These are phyloP conservation scores for Pleurotus tuoliensis DNA, from an alignment of 768 basidiomycete species.

Conservation along the genomic window DNA sequence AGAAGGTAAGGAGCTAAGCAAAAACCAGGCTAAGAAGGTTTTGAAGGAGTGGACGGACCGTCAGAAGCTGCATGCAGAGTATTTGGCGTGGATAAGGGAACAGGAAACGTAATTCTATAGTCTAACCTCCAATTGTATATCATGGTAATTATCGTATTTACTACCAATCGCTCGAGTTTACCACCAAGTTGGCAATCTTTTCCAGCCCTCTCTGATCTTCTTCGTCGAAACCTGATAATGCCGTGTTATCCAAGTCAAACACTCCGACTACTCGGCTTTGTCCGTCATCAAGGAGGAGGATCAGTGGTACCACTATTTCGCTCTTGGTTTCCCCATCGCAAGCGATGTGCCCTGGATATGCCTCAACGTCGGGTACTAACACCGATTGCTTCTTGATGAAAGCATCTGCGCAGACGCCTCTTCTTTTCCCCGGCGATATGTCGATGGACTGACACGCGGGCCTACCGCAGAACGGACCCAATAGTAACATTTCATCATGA, in stretches of 20 bases:
- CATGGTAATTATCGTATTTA: neutral
- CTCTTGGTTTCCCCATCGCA: constrained; percentile 90
- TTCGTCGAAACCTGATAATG: constrained; percentile 63
- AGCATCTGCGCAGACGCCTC: constrained; percentile 86
- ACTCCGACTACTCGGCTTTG: constrained; percentile 45
- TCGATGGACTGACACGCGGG: constrained; percentile 88
- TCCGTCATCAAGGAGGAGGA: constrained; percentile 29
- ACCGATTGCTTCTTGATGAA: constrained; percentile 54
- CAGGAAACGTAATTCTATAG: constrained; percentile 12
- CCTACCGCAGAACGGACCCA: constrained; percentile 87
- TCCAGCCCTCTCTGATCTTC: constrained; percentile 79
- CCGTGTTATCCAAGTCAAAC: constrained; percentile 85
- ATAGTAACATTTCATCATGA: constrained; percentile 40
- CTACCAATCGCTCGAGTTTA: constrained; percentile 65
- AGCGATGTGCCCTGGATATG: constrained; percentile 89
- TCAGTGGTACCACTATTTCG: constrained; percentile 84
- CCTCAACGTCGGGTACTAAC: constrained; percentile 74
- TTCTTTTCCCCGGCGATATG: constrained; percentile 43
- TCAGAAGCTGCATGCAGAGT: constrained; percentile 78
- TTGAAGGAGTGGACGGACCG: constrained; percentile 72
- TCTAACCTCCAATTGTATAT: neutral
- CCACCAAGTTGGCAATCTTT: constrained; percentile 62
- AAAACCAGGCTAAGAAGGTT: constrained; percentile 73
- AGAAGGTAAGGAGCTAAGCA: constrained; percentile 81
- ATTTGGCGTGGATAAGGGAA: constrained; percentile 43